phyloP scores from a whole-genome alignment of 2,329 filamentous ascomycete species.

The Hymenotorrendiella dingleyae region DNA sequence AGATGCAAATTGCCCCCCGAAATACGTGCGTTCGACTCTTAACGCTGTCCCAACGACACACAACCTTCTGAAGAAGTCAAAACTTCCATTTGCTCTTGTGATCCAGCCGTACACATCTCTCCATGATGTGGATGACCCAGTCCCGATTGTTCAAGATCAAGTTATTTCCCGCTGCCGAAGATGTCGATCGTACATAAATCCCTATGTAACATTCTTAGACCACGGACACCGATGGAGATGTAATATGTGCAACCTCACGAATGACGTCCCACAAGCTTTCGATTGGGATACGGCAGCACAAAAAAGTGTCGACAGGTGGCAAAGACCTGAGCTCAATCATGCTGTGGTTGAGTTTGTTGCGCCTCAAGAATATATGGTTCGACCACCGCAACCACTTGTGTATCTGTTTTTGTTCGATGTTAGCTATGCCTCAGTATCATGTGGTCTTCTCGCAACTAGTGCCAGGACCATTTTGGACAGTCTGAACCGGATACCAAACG shows the following conservation, averaged over 20 bases:
- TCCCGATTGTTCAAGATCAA: constrained; percentile 92
- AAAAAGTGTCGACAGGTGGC: constrained; percentile 87
- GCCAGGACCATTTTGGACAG: constrained; percentile 93
- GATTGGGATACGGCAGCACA: constrained; percentile 95
- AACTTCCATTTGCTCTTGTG: constrained; percentile 87
- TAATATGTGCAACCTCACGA: constrained; percentile 99
- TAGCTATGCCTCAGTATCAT: constrained; percentile 83
- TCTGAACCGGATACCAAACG: constrained; percentile 95
- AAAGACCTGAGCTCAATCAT: constrained; percentile 87
- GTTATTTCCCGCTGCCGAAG: constrained; percentile 94
- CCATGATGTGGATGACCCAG: constrained; percentile 84
- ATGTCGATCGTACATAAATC: constrained; percentile 96
- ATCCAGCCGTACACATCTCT: constrained; percentile 94
- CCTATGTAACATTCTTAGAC: constrained; percentile 92
- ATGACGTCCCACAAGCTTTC: constrained; percentile 98
- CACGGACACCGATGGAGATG: constrained; percentile 97
- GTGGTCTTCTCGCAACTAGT: constrained; percentile 83
- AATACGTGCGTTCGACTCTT: constrained; percentile 91
- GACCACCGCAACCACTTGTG: constrained; percentile 88
- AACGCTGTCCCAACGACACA: constrained; percentile 91
- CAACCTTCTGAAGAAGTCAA: constrained; percentile 92
- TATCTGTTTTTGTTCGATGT: constrained; percentile 96
- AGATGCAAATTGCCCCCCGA: constrained; percentile 82
- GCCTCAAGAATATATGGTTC: constrained; percentile 98
- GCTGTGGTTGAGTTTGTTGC: constrained; percentile 97